phyloP scores from a whole-genome alignment of 352 stramenopile genomes.

The Phytophthora sp. region DNA sequence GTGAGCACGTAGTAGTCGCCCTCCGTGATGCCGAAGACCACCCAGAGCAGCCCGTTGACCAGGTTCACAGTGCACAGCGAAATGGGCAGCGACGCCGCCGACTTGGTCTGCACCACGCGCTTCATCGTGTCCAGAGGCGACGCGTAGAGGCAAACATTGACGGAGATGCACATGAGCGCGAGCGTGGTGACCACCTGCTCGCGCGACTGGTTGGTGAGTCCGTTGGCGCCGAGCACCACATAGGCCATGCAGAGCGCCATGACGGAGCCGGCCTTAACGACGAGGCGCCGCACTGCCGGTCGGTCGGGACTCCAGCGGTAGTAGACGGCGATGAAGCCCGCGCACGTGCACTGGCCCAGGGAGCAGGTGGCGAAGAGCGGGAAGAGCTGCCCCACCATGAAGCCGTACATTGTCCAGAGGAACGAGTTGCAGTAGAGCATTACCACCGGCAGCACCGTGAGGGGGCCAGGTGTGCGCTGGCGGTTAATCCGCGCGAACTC shows the following conservation, averaged over 20 bases:
- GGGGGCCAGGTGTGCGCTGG: constrained; percentile 34
- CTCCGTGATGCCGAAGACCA: constrained; percentile 46
- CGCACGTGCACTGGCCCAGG: constrained; percentile 38
- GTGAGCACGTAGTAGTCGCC: constrained; percentile 48
- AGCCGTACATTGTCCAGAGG: constrained; percentile 56
- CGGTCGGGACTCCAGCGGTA: constrained; percentile 39
- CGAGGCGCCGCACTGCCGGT: constrained; percentile 22
- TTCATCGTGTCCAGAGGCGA: constrained; percentile 55
- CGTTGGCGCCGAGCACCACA: constrained; percentile 27
- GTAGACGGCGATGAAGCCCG: constrained; percentile 46
- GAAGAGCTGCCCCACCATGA: constrained; percentile 47
- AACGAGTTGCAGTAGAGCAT: constrained; percentile 47
- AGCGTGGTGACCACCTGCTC: constrained; percentile 39
- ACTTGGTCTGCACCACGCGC: constrained; percentile 49
- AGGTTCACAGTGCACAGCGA: constrained; percentile 48
- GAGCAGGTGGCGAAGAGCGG: constrained; percentile 45
- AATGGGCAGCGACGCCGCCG: constrained; percentile 52
- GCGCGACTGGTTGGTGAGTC: constrained; percentile 33
- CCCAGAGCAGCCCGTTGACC: constrained; percentile 56
- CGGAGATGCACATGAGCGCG: constrained; percentile 45
- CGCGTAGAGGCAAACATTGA: constrained; percentile 49
- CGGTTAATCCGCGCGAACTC: constrained; percentile 48
- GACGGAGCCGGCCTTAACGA: constrained; percentile 22
- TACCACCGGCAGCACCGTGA: constrained; percentile 43
- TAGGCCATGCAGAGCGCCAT: constrained; percentile 40